phyloP scores from a whole-genome alignment of 1,139 yeast genomes.

The Debaryomycetaceae sp. region DNA sequence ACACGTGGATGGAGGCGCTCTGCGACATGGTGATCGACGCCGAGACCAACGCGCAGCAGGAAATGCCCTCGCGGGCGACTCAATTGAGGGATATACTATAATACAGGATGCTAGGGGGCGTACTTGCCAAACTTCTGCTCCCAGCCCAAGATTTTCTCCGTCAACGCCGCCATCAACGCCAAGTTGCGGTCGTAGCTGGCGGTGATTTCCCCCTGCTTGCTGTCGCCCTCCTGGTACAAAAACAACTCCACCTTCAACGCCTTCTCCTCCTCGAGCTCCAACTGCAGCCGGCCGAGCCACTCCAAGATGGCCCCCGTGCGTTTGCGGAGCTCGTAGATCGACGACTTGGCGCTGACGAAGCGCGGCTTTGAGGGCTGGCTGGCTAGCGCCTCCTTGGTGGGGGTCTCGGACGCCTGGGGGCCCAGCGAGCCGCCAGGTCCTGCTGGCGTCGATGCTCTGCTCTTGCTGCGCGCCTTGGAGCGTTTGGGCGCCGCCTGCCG shows the following conservation, averaged over 20 bases:
- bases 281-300: constrained; percentile 79
- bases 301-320: constrained; percentile 88
- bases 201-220: constrained; percentile 9
- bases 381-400: constrained; percentile 36
- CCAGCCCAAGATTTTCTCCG: constrained; percentile 69
- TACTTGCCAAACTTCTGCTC: constrained; percentile 65
- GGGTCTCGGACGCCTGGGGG: constrained; percentile 7
- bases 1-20: constrained; percentile 41
- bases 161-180: constrained; percentile 61
- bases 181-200: constrained; percentile 56
- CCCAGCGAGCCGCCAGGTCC: too few relatives aligned
- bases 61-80: constrained; percentile 12
- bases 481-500: constrained; percentile 4
- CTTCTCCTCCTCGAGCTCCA: constrained; percentile 73
- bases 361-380: constrained; percentile 79
- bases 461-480: constrained; percentile 5
- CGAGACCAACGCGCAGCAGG: constrained; percentile 10
- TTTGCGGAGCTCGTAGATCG: constrained; percentile 77
- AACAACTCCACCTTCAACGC: constrained; percentile 48
- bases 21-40: constrained; percentile 21
- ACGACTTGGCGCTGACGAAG: constrained; percentile 68
- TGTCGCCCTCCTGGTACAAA: constrained; percentile 20
- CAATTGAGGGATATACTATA: constrained; percentile 25
- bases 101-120: constrained; percentile 32
- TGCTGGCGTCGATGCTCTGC: constrained; percentile 6